phyloP scores from a whole-genome alignment of 2,329 filamentous ascomycete species.

The Leptosphaerulina australis region DNA sequence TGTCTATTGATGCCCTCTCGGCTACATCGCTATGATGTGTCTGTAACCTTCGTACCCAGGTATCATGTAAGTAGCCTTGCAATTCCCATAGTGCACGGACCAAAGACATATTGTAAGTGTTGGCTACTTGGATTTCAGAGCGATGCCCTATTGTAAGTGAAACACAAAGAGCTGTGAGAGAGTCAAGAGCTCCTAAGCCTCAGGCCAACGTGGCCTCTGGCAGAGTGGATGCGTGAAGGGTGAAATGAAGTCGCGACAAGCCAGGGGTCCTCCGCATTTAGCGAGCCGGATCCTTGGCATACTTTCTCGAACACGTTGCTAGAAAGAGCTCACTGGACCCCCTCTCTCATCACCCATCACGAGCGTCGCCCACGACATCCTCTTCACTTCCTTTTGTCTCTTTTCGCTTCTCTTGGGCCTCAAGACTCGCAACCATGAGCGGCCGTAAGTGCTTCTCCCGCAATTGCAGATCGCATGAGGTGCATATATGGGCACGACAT shows the following conservation, averaged over 20 bases:
- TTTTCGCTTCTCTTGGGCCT: constrained; percentile 41
- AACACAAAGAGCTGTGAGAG: background rate
- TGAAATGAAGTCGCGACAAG: constrained; percentile 8
- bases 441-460: constrained; percentile 58
- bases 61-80: background rate
- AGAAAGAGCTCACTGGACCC: constrained; percentile 36
- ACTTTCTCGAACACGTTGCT: constrained; percentile 38
- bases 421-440: constrained; percentile 60
- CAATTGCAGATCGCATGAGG: constrained; percentile 19
- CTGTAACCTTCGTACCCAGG: background rate
- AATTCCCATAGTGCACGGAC: constrained; percentile 5
- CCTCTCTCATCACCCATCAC: constrained; percentile 41
- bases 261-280: constrained; percentile 20
- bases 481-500: constrained; percentile 10
- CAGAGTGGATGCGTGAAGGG: constrained; percentile 11
- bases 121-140: too few relatives aligned
- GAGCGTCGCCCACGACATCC: constrained; percentile 33
- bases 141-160: background rate
- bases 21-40: background rate
- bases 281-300: constrained; percentile 17
- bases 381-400: constrained; percentile 42
- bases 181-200: constrained; percentile 11
- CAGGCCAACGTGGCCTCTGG: constrained; percentile 35
- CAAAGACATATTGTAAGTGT: background rate
- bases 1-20: background rate